Evolutionary conservation across 2,329 filamentous ascomycete genomes (phyloP), one percentile per base, ranked within the genome.

Genomic region (Exophiala viscosa): DNA sequence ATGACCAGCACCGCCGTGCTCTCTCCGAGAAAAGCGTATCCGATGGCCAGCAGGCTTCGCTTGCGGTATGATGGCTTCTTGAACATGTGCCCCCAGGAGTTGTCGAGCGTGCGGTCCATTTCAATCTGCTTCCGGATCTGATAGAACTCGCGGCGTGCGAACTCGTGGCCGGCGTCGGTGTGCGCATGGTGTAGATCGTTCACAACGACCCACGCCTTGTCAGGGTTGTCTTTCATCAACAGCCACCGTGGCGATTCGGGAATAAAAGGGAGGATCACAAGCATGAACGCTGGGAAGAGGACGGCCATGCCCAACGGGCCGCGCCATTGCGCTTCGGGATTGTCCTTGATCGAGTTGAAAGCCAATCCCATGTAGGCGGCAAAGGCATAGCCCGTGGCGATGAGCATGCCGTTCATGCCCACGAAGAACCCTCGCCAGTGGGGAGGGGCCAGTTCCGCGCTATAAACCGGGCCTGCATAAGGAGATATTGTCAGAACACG

Each of bases 161-260:
- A 57, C 13, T 61, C 56, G 6, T 73, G 64, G 20, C 74, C 61
- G 3, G 66, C 66, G 39, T 71, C 69, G 31, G 65, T 64, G 3
- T 67, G 63, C 2, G 65, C 69, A 17, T 66, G 65, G 57, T 79
- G 74, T 14, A 80, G 65, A 0, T 67, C 62, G 15, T 69, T 65
- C 15, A 78, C 62, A 23, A 55, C 41, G 3, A n/a, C 8, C 15
- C 28, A 28, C 1, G 53, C 53, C 38, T 55, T 31, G 28, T 42
- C 53, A 11, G 28, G 2, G 9, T 15, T 23, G 14, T 28, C 28
- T 9, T 45, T 2, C 43, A 44, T 48, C 13, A 46, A 34, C 5
- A 55, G 38, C 38, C 39, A 55, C 7, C 53, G 53, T 1, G 53
- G 53, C 1, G 43, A 48, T 28, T 55, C 53, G 3, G 53, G 53